Base-by-base conservation (phyloP, 2,329 filamentous ascomycete species). In the Fusarium goolgardi region DNA sequence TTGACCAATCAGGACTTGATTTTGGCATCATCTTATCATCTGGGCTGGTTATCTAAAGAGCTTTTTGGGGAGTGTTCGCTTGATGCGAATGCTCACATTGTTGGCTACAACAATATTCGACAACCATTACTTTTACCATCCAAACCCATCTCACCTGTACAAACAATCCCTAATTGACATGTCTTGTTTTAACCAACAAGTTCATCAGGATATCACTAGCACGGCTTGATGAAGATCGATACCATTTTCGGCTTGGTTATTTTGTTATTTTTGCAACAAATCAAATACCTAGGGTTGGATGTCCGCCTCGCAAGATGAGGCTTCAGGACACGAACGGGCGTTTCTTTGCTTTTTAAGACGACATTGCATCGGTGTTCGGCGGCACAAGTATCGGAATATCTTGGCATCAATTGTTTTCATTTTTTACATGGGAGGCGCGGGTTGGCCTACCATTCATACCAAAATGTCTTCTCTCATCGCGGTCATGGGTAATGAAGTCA, bases 81-180 rank as follows among this genome's bases (percentile, higher is more conserved):
- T 66, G 75, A 76, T 37, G 73, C 67, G 63, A 55, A 50, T 55
- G 55, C 35, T 55, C 55, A 49, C 66, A 71, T 72, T 76, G 75
- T 71, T 77, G 75, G 75, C 73, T 75, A 67, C 69, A 69, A 70
- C 58, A 65, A 55, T 56, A 7, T 68, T 54, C 65, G 63, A 71
- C 69, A 67, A 65, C 59, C 61, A 71, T 55, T 47, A 67, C 54
- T 57, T 53, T 65, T 54, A 67, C 66, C 44, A 54, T 40, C 64
- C 57, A 57, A 59, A 65, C 49, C 75, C 62, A 71, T 74, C 72
- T 75, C 76, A 75, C 76, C 74, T 84, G 81, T 84, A 84, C 75
- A 83, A 84, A 83, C 78, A 83, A 83, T 79, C 77, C 77, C 80
- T 80, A 79, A 79, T 81, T 80, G 77, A 82, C 80, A 83, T 78